Percentiles rank a stretch among this genome's conserved stretches.
Conservation (phyloP, 2,329 filamentous ascomycete genomes). For the Curvularia verruculosa region DNA sequence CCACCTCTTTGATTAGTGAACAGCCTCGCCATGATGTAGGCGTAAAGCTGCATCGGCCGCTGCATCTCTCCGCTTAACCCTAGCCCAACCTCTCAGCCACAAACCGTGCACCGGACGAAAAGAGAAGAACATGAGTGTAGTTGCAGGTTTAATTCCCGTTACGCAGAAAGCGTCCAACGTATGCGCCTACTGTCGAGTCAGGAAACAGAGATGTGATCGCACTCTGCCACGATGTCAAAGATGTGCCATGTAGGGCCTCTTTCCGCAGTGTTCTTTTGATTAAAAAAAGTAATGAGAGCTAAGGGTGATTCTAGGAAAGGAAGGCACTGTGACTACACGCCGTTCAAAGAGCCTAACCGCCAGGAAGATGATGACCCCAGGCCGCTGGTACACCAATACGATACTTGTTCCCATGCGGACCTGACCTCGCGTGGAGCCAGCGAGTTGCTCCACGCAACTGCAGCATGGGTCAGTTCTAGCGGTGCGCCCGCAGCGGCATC, state of each 20-base stretch:
- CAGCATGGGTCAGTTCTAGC: slow-evolving; percentile 7
- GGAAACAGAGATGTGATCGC: slow-evolving; percentile 23
- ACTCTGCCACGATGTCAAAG: slow-evolving; percentile 4
- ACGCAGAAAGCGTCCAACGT: slow-evolving; percentile 19
- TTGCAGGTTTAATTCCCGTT: slow-evolving; percentile 14
- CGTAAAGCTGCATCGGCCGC: slow-evolving; percentile 6
- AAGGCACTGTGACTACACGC: slow-evolving; percentile 21
- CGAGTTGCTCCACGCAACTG: slow-evolving; percentile 12
- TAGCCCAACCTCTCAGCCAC: not conserved
- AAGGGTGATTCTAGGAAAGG: not conserved
- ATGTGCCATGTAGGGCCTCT: not conserved
- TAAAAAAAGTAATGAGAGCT: slow-evolving; percentile 6
- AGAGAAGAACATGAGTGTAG: not conserved
- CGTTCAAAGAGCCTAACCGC: slow-evolving; percentile 10
- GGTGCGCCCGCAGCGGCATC: not conserved
- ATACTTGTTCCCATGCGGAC: slow-evolving; percentile 8
- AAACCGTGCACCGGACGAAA: not conserved
- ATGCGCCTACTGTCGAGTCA: slow-evolving; percentile 20
- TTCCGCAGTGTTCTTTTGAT: slow-evolving; percentile 5
- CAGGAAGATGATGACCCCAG: not conserved
- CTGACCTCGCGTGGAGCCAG: slow-evolving; percentile 7
- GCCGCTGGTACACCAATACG: slow-evolving; percentile 15
- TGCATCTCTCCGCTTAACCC: not conserved
- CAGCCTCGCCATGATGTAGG: not conserved
- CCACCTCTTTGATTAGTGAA: not conserved